Percentiles rank a stretch among this genome's conserved stretches.
Conservation (phyloP, 1,284 basidiomycete species). For the Cutaneotrichosporon arboriforme region DNA sequence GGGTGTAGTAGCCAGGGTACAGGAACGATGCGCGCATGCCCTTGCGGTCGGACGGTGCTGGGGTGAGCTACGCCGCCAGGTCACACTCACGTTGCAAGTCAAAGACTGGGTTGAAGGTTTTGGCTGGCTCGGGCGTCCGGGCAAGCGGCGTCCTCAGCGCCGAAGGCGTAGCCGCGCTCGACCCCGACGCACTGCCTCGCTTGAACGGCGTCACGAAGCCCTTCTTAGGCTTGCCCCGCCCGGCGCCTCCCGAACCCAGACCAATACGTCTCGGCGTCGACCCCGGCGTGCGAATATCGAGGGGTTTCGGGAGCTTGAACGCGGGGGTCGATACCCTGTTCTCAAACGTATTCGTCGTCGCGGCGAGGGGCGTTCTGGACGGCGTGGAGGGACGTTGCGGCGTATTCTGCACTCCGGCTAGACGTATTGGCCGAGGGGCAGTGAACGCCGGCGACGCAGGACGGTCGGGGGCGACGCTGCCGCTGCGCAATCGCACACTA, state of each 20-base stretch:
- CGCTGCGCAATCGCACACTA: neutral
- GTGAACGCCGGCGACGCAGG: neutral
- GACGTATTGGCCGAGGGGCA: neutral
- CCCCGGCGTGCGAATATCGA: constrained; percentile 30
- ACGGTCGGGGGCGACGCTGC: neutral
- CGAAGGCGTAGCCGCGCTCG: constrained; percentile 1
- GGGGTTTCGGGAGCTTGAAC: constrained; percentile 14
- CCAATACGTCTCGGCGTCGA: constrained; percentile 36
- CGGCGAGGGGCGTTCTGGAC: constrained; percentile 22
- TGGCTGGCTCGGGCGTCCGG: constrained; percentile 1
- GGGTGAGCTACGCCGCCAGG: neutral
- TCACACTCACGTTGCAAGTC: constrained; percentile 35
- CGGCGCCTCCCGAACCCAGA: constrained; percentile 27
- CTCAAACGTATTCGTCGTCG: constrained; percentile 28
- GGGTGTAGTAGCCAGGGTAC: constrained; percentile 56
- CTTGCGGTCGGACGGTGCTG: constrained; percentile 24
- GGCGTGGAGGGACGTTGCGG: constrained; percentile 12
- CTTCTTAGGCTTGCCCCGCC: constrained; percentile 10
- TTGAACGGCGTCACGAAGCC: constrained; percentile 46
- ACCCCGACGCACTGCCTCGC: neutral
- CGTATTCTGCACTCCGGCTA: neutral
- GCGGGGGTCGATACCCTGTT: neutral
- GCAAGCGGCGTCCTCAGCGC: constrained; percentile 3
- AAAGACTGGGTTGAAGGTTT: constrained; percentile 31
- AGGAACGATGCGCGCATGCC: constrained; percentile 42